Base-by-base conservation (phyloP, 2,329 filamentous ascomycete genomes). In the Aspergillus bombycis region DNA sequence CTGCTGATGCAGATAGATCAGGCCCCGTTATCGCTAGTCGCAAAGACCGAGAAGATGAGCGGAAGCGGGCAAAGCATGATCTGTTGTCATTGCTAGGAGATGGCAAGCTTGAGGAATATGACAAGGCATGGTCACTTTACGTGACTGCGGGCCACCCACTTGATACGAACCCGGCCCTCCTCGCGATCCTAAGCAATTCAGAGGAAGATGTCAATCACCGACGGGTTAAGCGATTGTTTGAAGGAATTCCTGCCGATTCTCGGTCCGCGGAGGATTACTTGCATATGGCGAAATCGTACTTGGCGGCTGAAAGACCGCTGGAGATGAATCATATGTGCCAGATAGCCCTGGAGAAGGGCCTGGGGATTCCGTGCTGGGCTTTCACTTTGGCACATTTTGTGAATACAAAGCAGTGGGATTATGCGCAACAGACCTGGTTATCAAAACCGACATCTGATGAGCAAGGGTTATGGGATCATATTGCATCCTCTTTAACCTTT, bases 221-320 rank as follows among this genome's bases (percentile, higher is more conserved):
- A 62, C 79, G 82, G 54, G 75, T 78, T 21, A 75, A 81, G 56
- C 65, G 75, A n/a, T 64, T 87, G 10, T 87, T 87, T 68, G 70
- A 80, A 34, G 62, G 67, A 4, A 77, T 85, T 30, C 70, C 77
- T 4, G 28, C 63, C 1, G 60, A 75, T 10, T 60, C 77, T 43
- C 80, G 82, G 30, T 77, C 74, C 2, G 67, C 74, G 9, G 73
- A 75, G 5, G 79, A 83, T 58, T 87, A 85, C 69, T 70, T 77
- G 58, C 71, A 76, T 46, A 77, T 81, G 30, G 78, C 83, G 26
- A 74, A 75, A 50, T 79, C 84, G 26, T 78, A 82, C 63, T 65
- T 85, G 19, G 53, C 64, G 30, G 71, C 68, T n/a, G 72, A 81
- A 19, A 71, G 77, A 23, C 73, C 80, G 62, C 63, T 78, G 16